phyloP scores from a whole-genome alignment of 306 rosid species.

The Dalbergia cochinchinensis region DNA sequence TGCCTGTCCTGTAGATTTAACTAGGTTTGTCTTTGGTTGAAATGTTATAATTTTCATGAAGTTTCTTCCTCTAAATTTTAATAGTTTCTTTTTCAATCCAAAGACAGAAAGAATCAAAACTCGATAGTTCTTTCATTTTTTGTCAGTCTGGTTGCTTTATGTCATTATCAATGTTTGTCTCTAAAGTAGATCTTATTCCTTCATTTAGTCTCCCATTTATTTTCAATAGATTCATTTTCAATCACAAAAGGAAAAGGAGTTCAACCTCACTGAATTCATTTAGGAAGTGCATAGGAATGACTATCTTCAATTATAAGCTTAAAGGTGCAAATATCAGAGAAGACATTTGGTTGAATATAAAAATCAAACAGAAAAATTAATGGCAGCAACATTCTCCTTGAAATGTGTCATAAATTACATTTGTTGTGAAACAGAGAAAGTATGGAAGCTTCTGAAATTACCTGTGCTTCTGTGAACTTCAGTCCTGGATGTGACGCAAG shows the following conservation, averaged over 20 bases:
- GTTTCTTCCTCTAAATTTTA: neutral
- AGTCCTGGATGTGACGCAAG: constrained; percentile 93
- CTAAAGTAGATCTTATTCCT: constrained; percentile 4
- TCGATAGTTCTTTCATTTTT: neutral
- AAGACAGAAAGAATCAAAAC: neutral
- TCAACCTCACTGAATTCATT: constrained; percentile 18
- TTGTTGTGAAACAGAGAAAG: constrained; percentile 6
- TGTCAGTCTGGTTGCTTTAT: neutral
- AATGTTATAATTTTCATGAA: neutral
- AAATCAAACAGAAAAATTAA: neutral
- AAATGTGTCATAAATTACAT: constrained; percentile 19
- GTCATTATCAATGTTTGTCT: neutral
- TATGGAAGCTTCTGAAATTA: constrained; percentile 43
- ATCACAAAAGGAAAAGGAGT: constrained; percentile 1
- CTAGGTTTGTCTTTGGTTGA: neutral
- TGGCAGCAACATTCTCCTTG: neutral
- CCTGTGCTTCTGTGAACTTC: constrained; percentile 94
- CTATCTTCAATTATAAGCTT: constrained; percentile 3
- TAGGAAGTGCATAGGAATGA: constrained; percentile 3
- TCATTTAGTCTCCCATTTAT: neutral
- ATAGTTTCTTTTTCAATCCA: constrained; percentile 15
- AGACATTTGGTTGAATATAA: neutral
- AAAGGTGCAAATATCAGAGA: constrained; percentile 9
- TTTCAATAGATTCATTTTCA: constrained; percentile 8
- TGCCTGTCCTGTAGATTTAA: neutral